phyloP scores from a whole-genome alignment of 2,329 filamentous ascomycete species.

The Elsinoe batatas region DNA sequence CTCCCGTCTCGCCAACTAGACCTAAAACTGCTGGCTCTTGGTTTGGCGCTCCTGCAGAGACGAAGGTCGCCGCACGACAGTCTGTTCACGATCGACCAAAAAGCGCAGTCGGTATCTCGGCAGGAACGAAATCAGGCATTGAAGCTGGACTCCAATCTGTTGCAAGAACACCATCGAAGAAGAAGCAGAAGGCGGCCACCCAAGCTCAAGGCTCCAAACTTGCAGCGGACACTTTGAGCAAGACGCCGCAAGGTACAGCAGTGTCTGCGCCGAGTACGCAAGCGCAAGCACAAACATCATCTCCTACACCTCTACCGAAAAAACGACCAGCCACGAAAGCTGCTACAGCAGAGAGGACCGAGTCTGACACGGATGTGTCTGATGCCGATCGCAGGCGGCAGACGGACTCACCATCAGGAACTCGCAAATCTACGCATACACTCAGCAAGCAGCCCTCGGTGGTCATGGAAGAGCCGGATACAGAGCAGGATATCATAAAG shows the following conservation, averaged over 20 bases:
- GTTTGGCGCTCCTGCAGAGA: constrained; percentile 27
- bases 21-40: constrained; percentile 23
- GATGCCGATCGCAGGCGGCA: constrained; percentile 23
- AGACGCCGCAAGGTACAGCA: constrained; percentile 39
- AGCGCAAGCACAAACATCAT: background rate
- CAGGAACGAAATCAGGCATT: constrained; percentile 19
- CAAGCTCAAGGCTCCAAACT: constrained; percentile 33
- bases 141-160: constrained; percentile 29
- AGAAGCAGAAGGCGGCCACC: constrained; percentile 31
- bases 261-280: constrained; percentile 22
- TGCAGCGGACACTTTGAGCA: constrained; percentile 44
- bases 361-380: constrained; percentile 18
- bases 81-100: constrained; percentile 23
- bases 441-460: constrained; percentile 27
- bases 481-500: constrained; percentile 19
- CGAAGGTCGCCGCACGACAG: constrained; percentile 19
- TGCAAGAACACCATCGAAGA: constrained; percentile 31
- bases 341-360: background rate
- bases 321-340: constrained; percentile 9
- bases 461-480: constrained; percentile 25
- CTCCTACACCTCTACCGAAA: constrained; percentile 10
- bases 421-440: constrained; percentile 18
- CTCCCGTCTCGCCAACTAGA: constrained; percentile 22
- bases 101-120: constrained; percentile 21
- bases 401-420: constrained; percentile 22